Conservation (phyloP, 2,329 filamentous ascomycete genomes). For the Neofusicoccum cordaticola region DNA sequence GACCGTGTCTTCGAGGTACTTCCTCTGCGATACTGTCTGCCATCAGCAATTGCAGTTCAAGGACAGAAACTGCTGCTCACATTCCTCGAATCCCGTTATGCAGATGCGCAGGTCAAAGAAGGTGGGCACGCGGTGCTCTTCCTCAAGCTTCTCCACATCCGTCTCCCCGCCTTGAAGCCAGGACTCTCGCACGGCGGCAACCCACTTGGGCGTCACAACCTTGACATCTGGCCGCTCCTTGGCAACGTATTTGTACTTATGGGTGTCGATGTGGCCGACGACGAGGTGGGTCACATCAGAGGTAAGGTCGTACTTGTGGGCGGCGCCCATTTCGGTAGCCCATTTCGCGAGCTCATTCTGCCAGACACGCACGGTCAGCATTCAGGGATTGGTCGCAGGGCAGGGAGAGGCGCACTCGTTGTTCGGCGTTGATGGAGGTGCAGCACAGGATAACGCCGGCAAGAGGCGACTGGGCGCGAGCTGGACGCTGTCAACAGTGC, state of each 20-base stretch:
- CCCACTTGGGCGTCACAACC: constrained; percentile 78
- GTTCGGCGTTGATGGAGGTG: constrained; percentile 77
- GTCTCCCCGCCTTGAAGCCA: constrained; percentile 81
- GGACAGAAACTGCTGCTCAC: constrained; percentile 37
- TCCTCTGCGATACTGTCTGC: constrained; percentile 59
- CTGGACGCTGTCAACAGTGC: constrained; percentile 24
- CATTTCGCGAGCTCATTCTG: constrained; percentile 59
- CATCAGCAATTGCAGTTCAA: constrained; percentile 26
- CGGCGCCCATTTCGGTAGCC: constrained; percentile 78
- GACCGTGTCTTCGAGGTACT: constrained; percentile 67
- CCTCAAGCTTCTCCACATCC: constrained; percentile 68
- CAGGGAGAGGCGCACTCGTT: constrained; percentile 58
- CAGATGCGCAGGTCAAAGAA: constrained; percentile 64
- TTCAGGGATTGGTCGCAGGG: neutral
- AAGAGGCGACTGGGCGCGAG: constrained; percentile 36
- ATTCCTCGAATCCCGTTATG: constrained; percentile 67
- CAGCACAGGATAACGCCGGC: constrained; percentile 76
- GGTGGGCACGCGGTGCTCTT: constrained; percentile 60
- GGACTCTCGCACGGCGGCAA: constrained; percentile 71
- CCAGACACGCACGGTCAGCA: constrained; percentile 6
- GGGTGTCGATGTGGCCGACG: constrained; percentile 82
- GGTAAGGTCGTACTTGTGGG: constrained; percentile 88
- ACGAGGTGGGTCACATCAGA: constrained; percentile 93
- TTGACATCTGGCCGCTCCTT: constrained; percentile 82
- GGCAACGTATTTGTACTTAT: constrained; percentile 94